phyloP scores from a whole-genome alignment of 768 basidiomycete genomes.

The Lactarius sanguifluus region DNA sequence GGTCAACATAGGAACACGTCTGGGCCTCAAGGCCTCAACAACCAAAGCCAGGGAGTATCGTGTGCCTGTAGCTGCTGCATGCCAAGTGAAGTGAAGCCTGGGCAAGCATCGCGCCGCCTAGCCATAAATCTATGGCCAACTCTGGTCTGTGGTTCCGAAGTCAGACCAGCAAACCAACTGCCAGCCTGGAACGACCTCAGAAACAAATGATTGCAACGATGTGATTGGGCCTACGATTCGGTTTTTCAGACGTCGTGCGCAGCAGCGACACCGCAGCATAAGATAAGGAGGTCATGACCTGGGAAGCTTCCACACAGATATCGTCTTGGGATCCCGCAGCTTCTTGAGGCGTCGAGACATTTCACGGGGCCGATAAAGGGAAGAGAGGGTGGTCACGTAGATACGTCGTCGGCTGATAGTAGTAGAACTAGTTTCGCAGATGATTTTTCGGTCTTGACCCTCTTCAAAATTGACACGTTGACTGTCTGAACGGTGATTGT shows the following conservation, averaged over 20 bases:
- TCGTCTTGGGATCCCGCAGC: constrained; percentile 45
- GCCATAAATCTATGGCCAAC: no score
- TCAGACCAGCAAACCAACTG: no score
- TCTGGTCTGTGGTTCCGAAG: no score
- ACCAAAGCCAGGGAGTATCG: no score
- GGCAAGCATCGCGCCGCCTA: no score
- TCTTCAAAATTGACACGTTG: constrained; percentile 46
- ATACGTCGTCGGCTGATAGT: constrained; percentile 49
- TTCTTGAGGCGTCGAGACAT: constrained; percentile 49
- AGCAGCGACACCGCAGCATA: constrained; percentile 46
- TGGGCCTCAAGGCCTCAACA: no score
- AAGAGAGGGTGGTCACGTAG: not conserved
- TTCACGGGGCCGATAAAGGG: constrained; percentile 52
- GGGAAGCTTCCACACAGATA: constrained; percentile 68
- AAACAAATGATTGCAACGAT: no score
- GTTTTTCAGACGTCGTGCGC: not conserved
- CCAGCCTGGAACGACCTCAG: no score
- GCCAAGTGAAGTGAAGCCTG: no score
- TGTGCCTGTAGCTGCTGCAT: no score
- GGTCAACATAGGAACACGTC: no score
- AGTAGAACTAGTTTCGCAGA: constrained; percentile 53
- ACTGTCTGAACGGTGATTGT: constrained; percentile 34
- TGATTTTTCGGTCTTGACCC: constrained; percentile 74
- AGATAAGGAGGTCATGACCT: constrained; percentile 70
- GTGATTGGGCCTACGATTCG: no score